A percentile compares a stretch with the other conserved stretches of the same genome.
phyloP scores from a whole-genome alignment of 1,284 basidiomycete genomes.

The Bjerkandera adusta region DNA sequence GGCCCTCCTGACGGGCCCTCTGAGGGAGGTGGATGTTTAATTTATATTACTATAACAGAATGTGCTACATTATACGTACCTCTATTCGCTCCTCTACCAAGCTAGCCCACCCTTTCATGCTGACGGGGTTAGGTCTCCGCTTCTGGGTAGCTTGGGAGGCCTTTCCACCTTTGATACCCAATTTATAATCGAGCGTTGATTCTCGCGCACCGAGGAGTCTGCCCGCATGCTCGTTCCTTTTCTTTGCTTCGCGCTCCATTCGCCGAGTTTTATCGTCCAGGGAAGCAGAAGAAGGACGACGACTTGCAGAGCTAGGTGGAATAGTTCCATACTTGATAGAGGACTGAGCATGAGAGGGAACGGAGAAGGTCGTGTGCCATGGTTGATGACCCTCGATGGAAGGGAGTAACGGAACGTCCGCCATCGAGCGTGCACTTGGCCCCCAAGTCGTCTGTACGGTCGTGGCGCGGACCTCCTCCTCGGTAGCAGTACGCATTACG shows the following conservation, averaged over 20 bases:
- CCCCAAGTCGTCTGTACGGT: slow-evolving; percentile 9
- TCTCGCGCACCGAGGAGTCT: slow-evolving; percentile 69
- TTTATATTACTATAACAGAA: neutral
- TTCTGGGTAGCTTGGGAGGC: slow-evolving; percentile 29
- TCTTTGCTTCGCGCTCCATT: slow-evolving; percentile 51
- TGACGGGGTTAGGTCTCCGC: slow-evolving; percentile 51
- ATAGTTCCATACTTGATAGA: slow-evolving; percentile 54
- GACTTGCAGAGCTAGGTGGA: slow-evolving; percentile 26
- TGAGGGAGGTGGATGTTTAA: slow-evolving; percentile 25
- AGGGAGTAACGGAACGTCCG: slow-evolving; percentile 45
- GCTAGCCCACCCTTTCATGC: slow-evolving; percentile 71
- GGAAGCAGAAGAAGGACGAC: slow-evolving; percentile 28
- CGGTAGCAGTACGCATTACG: slow-evolving; percentile 2
- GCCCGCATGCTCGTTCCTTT: slow-evolving; percentile 50
- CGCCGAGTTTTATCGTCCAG: slow-evolving; percentile 50
- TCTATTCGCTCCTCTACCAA: slow-evolving; percentile 82
- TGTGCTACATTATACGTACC: slow-evolving; percentile 36
- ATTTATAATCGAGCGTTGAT: slow-evolving; percentile 73
- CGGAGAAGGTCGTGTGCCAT: slow-evolving; percentile 69
- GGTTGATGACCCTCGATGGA: slow-evolving; percentile 57
- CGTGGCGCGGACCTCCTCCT: slow-evolving; percentile 1
- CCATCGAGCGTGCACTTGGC: slow-evolving; percentile 12
- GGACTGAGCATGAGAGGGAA: slow-evolving; percentile 50
- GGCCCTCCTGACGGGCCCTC: slow-evolving; percentile 67
- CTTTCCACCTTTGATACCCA: slow-evolving; percentile 44